Evolutionary conservation across 805 yeast species (phyloP).

Genomic region (Cyberlindnera meyerae): DNA sequence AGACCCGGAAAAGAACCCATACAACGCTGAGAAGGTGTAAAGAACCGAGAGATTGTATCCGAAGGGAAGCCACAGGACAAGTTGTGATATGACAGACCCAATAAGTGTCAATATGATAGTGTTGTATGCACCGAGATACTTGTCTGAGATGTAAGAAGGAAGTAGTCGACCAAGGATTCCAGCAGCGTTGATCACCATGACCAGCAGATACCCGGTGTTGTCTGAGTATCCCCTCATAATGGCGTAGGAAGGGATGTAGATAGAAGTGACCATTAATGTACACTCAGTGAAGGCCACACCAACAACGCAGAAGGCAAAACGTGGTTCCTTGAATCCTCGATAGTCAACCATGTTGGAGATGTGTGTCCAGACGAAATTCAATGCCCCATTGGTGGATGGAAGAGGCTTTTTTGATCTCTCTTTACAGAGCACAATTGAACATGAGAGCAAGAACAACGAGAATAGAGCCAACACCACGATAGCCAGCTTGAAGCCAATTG

Average conservation of each 20-base stretch:
- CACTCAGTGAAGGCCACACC: constrained; percentile 36
- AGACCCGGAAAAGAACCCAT: constrained; percentile 51
- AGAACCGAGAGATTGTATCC: constrained; percentile 32
- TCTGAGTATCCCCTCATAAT: constrained; percentile 41
- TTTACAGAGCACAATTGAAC: constrained; percentile 26
- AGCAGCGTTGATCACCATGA: constrained; percentile 40
- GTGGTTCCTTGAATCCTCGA: constrained; percentile 37
- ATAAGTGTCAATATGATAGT: constrained; percentile 36
- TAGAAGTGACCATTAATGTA: constrained; percentile 33
- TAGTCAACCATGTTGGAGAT: constrained; percentile 25
- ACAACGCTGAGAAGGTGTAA: constrained; percentile 41
- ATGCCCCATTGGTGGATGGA: neutral
- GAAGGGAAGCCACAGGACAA: constrained; percentile 37
- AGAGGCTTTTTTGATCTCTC: constrained; percentile 28
- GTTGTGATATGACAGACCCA: constrained; percentile 27
- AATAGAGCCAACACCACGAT: constrained; percentile 44
- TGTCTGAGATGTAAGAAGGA: constrained; percentile 40
- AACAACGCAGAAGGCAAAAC: constrained; percentile 37
- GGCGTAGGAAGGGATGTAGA: constrained; percentile 50
- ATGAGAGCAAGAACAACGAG: constrained; percentile 20
- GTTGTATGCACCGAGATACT: constrained; percentile 46
- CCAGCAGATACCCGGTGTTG: constrained; percentile 39
- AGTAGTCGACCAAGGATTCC: constrained; percentile 42
- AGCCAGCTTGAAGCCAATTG: constrained; percentile 50
- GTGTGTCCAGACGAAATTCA: constrained; percentile 11